Percentiles rank a stretch among this genome's conserved stretches.
phyloP scores from a whole-genome alignment of 2,329 filamentous ascomycete genomes.

The Didymella pinodella region DNA sequence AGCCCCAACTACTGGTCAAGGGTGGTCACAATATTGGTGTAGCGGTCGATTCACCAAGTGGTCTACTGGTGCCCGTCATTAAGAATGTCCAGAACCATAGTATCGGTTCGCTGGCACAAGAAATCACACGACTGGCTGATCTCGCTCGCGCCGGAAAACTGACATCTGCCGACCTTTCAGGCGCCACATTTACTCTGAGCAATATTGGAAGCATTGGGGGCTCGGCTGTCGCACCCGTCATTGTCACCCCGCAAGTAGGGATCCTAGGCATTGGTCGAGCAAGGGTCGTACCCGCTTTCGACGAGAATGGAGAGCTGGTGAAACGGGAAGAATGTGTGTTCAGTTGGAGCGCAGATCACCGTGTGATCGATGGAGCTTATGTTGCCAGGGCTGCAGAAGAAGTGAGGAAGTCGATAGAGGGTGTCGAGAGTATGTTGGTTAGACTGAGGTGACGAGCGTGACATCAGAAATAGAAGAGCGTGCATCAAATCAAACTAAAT shows the following conservation, averaged over 20 bases:
- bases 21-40: constrained; percentile 93
- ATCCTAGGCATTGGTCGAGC: constrained; percentile 89
- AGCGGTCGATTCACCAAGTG: constrained; percentile 90
- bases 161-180: constrained; percentile 75
- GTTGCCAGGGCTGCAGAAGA: constrained; percentile 89
- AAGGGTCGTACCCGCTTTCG: constrained; percentile 81
- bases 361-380: constrained; percentile 92
- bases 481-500: too few relatives aligned
- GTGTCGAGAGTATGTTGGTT: constrained; percentile 86
- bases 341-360: constrained; percentile 95
- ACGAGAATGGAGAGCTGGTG: constrained; percentile 64
- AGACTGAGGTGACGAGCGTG: constrained; percentile 52
- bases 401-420: constrained; percentile 79
- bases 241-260: constrained; percentile 88
- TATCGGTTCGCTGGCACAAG: constrained; percentile 78
- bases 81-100: constrained; percentile 80
- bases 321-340: constrained; percentile 85
- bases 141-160: constrained; percentile 80
- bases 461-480: not conserved
- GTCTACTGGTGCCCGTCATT: constrained; percentile 90
- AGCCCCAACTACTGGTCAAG: constrained; percentile 79
- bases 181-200: constrained; percentile 92
- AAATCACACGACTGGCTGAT: constrained; percentile 75
- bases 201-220: constrained; percentile 97
- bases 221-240: constrained; percentile 88